Percentiles rank a stretch among this genome's conserved stretches.
Conservation (phyloP, 768 basidiomycete genomes). For the Naganishia kalamii region DNA sequence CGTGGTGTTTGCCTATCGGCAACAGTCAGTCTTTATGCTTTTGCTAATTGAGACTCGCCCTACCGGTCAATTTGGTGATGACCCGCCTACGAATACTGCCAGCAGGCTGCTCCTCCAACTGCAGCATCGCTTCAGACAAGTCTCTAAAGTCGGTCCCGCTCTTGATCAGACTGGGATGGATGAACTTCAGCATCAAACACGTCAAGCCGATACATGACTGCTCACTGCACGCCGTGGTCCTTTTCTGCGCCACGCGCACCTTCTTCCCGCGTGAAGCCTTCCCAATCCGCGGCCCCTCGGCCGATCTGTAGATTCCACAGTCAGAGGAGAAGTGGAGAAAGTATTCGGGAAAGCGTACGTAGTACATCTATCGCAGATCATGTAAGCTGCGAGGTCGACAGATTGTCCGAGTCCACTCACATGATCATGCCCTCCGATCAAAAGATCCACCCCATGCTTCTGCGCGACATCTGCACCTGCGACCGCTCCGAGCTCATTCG, state of each 20-base stretch:
- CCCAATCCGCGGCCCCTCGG: slow-evolving; percentile 38
- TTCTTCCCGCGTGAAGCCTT: slow-evolving; percentile 37
- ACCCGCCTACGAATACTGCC: slow-evolving; percentile 62
- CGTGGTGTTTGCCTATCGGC: slow-evolving; percentile 58
- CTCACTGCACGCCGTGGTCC: slow-evolving; percentile 32
- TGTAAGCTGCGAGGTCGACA: neutral
- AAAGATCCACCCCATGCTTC: slow-evolving; percentile 70
- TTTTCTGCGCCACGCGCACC: slow-evolving; percentile 32
- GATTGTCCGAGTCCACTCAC: no score
- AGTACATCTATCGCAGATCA: slow-evolving; percentile 4
- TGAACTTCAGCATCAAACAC: neutral
- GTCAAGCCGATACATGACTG: slow-evolving; percentile 16
- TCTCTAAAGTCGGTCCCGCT: slow-evolving; percentile 88
- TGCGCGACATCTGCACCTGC: slow-evolving; percentile 50
- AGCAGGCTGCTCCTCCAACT: slow-evolving; percentile 56
- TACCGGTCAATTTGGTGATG: slow-evolving; percentile 61
- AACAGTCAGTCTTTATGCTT: slow-evolving; percentile 11
- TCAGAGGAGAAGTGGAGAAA: neutral
- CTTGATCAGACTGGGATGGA: slow-evolving; percentile 54
- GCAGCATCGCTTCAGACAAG: slow-evolving; percentile 65
- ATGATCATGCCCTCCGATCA: slow-evolving; percentile 87
- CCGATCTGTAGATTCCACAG: slow-evolving; percentile 28
- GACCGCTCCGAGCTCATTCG: slow-evolving; percentile 42
- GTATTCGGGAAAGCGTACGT: neutral
- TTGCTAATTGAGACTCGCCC: neutral